A percentile compares a stretch with the other conserved stretches of the same genome.
Evolutionary conservation across 2,329 filamentous ascomycete species (phyloP).

Genomic region (Colletotrichum abscissum): DNA sequence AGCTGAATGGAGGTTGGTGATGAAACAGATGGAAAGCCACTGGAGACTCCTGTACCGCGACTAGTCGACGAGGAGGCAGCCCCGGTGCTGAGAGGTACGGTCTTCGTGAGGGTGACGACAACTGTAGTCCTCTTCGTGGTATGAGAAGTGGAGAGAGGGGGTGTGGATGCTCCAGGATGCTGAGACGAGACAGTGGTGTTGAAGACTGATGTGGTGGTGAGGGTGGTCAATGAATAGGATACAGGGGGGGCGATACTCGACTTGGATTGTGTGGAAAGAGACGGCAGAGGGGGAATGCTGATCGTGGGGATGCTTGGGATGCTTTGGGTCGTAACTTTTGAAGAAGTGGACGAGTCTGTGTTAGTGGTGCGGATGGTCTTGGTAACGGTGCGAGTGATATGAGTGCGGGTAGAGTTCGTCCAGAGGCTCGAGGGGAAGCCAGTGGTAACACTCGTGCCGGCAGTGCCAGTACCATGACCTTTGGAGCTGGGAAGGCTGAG

Average conservation of each 20-base stretch:
- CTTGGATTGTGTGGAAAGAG: neutral
- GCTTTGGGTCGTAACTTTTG: neutral
- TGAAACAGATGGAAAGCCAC: neutral
- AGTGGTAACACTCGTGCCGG: neutral
- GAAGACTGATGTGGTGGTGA: slow-evolving; percentile 13
- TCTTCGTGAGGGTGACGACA: slow-evolving; percentile 20
- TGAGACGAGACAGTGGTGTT: slow-evolving; percentile 28
- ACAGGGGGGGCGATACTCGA: neutral
- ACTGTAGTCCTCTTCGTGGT: slow-evolving; percentile 21
- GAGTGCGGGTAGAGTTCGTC: slow-evolving; percentile 11
- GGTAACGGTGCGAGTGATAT: neutral
- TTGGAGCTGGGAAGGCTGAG: neutral
- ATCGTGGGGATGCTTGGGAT: slow-evolving; percentile 6
- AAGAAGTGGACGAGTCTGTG: slow-evolving; percentile 1
- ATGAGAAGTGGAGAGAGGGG: neutral
- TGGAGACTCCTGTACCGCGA: slow-evolving; percentile 7
- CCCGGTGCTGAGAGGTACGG: slow-evolving; percentile 2
- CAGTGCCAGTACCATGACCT: neutral
- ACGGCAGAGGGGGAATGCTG: neutral
- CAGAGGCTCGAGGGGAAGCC: slow-evolving; percentile 11
- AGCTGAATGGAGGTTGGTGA: slow-evolving; percentile 14
- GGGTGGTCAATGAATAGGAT: slow-evolving; percentile 16
- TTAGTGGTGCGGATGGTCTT: neutral
- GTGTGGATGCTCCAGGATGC: slow-evolving; percentile 1
- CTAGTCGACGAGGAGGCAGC: slow-evolving; percentile 12